Conservation (phyloP, 345 rosid genomes). For the Streptanthus diversifolius region DNA sequence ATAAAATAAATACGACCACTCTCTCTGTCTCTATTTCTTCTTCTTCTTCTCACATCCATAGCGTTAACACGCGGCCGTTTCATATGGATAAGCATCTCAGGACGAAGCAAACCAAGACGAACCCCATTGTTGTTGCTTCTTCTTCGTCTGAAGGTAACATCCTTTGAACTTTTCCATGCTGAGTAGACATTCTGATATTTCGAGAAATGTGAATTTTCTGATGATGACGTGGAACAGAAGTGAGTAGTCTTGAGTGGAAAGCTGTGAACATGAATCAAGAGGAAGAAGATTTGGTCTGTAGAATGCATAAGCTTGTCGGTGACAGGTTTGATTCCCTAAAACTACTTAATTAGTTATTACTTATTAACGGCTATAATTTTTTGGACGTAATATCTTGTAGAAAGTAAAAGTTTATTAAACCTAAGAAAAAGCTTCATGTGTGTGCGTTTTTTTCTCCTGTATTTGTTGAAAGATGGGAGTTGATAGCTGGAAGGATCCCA, state of each 20-base stretch:
- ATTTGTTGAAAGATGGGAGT: slow-evolving; percentile 48
- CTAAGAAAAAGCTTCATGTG: neutral
- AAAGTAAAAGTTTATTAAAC: neutral
- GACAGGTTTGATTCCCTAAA: slow-evolving; percentile 41
- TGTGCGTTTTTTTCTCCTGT: neutral
- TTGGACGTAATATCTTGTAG: neutral
- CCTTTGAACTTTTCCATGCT: neutral
- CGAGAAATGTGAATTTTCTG: neutral
- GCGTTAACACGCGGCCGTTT: neutral
- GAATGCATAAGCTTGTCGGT: slow-evolving; percentile 65
- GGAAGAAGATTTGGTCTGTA: slow-evolving; percentile 59
- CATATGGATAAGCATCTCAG: slow-evolving; percentile 19
- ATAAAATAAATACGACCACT: neutral
- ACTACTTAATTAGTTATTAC: neutral
- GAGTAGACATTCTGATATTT: neutral
- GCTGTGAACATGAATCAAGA: slow-evolving; percentile 47
- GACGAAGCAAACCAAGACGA: slow-evolving; percentile 27
- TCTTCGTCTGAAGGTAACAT: slow-evolving; percentile 24
- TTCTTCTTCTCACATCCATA: neutral
- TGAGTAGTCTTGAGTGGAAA: slow-evolving; percentile 55
- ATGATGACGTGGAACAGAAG: slow-evolving; percentile 40
- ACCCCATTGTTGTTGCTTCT: neutral
- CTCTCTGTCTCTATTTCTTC: neutral
- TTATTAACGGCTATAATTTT: neutral
- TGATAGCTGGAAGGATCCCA: slow-evolving; percentile 67